These are phyloP conservation scores for Camellia japonica DNA, from an alignment of 148 eudicot species.

Conservation along the genomic window DNA sequence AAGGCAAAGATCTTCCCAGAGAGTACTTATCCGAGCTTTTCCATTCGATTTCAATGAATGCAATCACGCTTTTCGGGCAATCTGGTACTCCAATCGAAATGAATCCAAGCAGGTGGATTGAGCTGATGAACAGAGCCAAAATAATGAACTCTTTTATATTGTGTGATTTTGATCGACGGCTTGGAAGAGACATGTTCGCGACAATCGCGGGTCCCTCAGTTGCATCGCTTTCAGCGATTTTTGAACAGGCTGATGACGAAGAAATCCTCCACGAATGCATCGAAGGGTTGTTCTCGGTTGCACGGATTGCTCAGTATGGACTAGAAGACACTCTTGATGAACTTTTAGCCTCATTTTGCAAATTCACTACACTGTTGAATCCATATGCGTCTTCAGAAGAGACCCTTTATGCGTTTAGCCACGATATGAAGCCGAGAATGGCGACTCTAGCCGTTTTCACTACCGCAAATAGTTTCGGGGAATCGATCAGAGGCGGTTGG, in stretches of 20 bases:
- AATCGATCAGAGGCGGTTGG: slow-evolving; percentile 83
- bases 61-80: slow-evolving; percentile 51
- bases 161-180: slow-evolving; percentile 56
- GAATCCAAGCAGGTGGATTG: slow-evolving; percentile 85
- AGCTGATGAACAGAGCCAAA: slow-evolving; percentile 62
- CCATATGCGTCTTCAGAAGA: slow-evolving; percentile 96
- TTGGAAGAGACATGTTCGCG: slow-evolving; percentile 94
- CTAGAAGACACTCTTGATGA: slow-evolving; percentile 84
- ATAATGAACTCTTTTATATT: slow-evolving; percentile 37
- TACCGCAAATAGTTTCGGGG: slow-evolving; percentile 71
- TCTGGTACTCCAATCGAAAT: slow-evolving; percentile 45
- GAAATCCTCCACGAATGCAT: slow-evolving; percentile 78
- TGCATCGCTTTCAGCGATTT: slow-evolving; percentile 76
- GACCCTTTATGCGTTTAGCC: slow-evolving; percentile 76
- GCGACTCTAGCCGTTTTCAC: slow-evolving; percentile 89
- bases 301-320: slow-evolving; percentile 71
- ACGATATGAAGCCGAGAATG: slow-evolving; percentile 89
- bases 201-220: slow-evolving; percentile 82
- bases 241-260: slow-evolving; percentile 87
- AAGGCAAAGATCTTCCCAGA: slow-evolving; percentile 83
- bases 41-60: slow-evolving; percentile 69
- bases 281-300: slow-evolving; percentile 73
- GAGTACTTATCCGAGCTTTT: slow-evolving; percentile 81
- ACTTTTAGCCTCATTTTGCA: slow-evolving; percentile 79
- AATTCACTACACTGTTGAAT: slow-evolving; percentile 77